These are phyloP conservation scores for Ophiocytium majus DNA, from an alignment of 352 stramenopile genomes.

Conservation along the genomic window DNA sequence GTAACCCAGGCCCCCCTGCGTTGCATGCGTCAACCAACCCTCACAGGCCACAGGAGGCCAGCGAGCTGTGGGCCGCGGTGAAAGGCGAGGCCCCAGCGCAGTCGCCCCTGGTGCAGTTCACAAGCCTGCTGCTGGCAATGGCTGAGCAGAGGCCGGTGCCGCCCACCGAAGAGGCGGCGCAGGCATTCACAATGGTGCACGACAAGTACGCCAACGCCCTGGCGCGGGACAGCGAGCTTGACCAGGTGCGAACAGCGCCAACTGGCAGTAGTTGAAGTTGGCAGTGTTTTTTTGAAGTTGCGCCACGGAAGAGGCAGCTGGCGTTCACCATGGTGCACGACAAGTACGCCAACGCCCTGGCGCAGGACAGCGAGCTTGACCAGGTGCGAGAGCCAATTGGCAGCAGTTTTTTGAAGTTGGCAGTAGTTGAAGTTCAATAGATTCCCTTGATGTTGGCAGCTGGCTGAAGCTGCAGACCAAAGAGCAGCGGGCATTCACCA, in stretches of 20 bases:
- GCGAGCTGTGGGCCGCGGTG: background rate
- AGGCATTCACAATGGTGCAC: background rate
- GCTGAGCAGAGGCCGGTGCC: background rate
- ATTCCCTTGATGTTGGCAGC: too few species aligned
- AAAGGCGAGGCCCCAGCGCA: background rate
- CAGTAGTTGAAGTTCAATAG: too few species aligned
- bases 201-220: background rate
- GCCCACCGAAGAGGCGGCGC: background rate
- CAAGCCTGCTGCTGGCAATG: background rate
- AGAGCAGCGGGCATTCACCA: conserved; percentile 3
- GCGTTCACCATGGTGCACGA: background rate
- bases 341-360: conserved; percentile 2
- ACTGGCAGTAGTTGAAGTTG: too few species aligned
- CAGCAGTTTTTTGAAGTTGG: too few species aligned
- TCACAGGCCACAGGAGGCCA: background rate
- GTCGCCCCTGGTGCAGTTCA: background rate
- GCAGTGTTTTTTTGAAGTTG: too few species aligned
- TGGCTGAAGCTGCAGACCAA: background rate
- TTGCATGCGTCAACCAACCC: background rate
- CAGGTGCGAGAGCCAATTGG: too few species aligned
- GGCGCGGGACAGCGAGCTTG: background rate
- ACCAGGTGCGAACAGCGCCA: too few species aligned
- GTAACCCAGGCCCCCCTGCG: background rate
- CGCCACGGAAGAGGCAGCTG: background rate
- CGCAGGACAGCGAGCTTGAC: background rate